Conservation (phyloP, 495 filamentous ascomycete species). For the Polyplosphaeria fusca region DNA sequence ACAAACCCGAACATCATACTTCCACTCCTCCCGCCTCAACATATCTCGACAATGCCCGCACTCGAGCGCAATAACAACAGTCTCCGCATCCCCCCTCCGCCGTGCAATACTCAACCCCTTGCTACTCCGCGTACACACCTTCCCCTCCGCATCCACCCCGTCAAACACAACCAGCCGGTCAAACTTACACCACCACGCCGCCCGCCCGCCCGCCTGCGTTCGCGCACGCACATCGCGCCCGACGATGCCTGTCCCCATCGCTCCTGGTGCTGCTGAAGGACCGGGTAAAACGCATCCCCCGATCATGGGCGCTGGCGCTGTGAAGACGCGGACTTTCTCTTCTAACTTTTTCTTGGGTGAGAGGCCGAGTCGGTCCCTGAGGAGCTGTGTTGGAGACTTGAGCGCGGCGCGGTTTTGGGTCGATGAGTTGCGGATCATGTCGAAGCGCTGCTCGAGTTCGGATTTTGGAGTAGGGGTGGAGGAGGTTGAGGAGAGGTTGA, state of each 20-base stretch:
- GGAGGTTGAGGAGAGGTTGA: slow-evolving; percentile 8
- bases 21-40: slow-evolving; percentile 26
- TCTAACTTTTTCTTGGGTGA: slow-evolving; percentile 4
- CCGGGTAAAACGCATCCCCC: slow-evolving; percentile 25
- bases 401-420: slow-evolving; percentile 10
- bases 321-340: slow-evolving; percentile 15
- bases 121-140: slow-evolving; percentile 13
- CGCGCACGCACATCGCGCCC: slow-evolving; percentile 10
- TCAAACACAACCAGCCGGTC: slow-evolving; percentile 25
- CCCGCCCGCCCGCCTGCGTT: slow-evolving; percentile 9
- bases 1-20: slow-evolving; percentile 27
- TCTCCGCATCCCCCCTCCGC: slow-evolving; percentile 14
- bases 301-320: slow-evolving; percentile 13
- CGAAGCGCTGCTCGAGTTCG: slow-evolving; percentile 23
- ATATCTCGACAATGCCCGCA: slow-evolving; percentile 24
- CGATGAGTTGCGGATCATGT: slow-evolving; percentile 20
- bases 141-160: slow-evolving; percentile 11
- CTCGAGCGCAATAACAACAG: slow-evolving; percentile 23
- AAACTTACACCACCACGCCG: slow-evolving; percentile 29
- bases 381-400: slow-evolving; percentile 27
- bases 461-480: slow-evolving; percentile 10
- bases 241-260: not conserved
- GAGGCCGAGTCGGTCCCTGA: slow-evolving; percentile 21
- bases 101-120: slow-evolving; percentile 20
- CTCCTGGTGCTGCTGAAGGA: not conserved